These are phyloP conservation scores for Murraya koenigii DNA, from an alignment of 345 rosid genomes.

Conservation along the genomic window DNA sequence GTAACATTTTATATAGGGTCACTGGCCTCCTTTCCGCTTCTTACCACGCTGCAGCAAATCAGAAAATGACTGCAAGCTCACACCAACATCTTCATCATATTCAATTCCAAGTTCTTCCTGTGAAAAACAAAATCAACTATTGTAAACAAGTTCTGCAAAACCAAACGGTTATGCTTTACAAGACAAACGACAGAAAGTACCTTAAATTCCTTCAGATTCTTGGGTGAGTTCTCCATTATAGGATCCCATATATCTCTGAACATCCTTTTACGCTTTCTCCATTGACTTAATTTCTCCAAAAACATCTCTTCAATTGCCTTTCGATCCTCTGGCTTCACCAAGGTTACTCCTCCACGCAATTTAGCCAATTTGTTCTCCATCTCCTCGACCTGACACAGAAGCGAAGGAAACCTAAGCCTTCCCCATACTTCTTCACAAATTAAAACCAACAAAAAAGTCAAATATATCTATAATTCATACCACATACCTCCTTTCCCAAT, in stretches of 20 bases:
- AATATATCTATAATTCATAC: not conserved
- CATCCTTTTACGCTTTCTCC: slow-evolving; percentile 94
- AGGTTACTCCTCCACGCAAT: slow-evolving; percentile 63
- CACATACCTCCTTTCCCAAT: slow-evolving; percentile 59
- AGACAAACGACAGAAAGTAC: slow-evolving; percentile 27
- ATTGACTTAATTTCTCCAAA: slow-evolving; percentile 62
- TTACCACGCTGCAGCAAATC: slow-evolving; percentile 55
- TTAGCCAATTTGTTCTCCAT: slow-evolving; percentile 76
- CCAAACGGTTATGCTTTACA: not conserved
- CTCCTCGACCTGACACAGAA: slow-evolving; percentile 51
- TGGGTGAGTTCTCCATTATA: slow-evolving; percentile 79
- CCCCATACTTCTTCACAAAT: not conserved
- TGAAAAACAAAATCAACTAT: slow-evolving; percentile 20
- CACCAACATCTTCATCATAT: slow-evolving; percentile 83
- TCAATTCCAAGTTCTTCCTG: slow-evolving; percentile 93
- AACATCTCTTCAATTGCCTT: slow-evolving; percentile 57
- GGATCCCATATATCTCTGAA: slow-evolving; percentile 92
- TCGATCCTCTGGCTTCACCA: slow-evolving; percentile 84
- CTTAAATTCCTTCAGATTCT: slow-evolving; percentile 83
- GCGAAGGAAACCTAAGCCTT: not conserved
- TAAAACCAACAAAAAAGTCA: not conserved
- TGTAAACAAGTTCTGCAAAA: slow-evolving; percentile 10
- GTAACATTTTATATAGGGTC: slow-evolving; percentile 18
- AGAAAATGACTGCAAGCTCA: slow-evolving; percentile 58
- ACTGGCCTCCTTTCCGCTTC: slow-evolving; percentile 52